phyloP scores from a whole-genome alignment of 305 asterid genomes.

The Fraxinus velutina region DNA sequence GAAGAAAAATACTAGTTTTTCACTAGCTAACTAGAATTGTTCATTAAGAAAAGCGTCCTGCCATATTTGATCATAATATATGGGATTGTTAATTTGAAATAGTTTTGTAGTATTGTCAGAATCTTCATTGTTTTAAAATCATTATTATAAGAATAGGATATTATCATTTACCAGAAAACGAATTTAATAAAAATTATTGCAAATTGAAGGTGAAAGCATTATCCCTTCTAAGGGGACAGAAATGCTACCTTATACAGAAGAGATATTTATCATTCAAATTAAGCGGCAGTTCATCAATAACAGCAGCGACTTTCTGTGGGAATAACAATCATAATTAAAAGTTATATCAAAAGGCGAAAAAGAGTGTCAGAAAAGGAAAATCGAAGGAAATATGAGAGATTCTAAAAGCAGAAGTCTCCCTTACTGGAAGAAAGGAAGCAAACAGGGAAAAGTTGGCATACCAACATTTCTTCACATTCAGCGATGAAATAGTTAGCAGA shows the following conservation, averaged over 20 bases:
- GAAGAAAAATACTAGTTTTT: background rate
- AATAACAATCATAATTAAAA: constrained; percentile 22
- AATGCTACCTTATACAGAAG: constrained; percentile 66
- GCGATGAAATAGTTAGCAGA: constrained; percentile 72
- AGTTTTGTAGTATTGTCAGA: background rate
- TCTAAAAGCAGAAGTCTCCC: constrained; percentile 15
- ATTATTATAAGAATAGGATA: background rate
- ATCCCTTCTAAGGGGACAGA: constrained; percentile 4
- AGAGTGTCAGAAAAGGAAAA: background rate
- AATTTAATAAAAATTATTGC: background rate
- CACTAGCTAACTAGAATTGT: background rate
- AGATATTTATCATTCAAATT: constrained; percentile 68
- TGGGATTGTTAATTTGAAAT: constrained; percentile 9
- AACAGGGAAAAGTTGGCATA: constrained; percentile 29
- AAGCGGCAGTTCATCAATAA: constrained; percentile 82
- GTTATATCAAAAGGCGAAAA: background rate
- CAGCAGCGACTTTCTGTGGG: constrained; percentile 81
- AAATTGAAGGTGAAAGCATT: constrained; percentile 5
- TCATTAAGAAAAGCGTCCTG: background rate
- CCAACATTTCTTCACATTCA: constrained; percentile 73
- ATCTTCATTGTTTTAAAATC: background rate
- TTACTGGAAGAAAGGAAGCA: background rate
- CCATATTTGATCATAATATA: background rate
- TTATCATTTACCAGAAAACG: background rate
- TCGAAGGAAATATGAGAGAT: background rate